A percentile compares a stretch with the other conserved stretches of the same genome.
Conservation (phyloP, 176 grass and related monocot species). For the Elymus sibiricus region DNA sequence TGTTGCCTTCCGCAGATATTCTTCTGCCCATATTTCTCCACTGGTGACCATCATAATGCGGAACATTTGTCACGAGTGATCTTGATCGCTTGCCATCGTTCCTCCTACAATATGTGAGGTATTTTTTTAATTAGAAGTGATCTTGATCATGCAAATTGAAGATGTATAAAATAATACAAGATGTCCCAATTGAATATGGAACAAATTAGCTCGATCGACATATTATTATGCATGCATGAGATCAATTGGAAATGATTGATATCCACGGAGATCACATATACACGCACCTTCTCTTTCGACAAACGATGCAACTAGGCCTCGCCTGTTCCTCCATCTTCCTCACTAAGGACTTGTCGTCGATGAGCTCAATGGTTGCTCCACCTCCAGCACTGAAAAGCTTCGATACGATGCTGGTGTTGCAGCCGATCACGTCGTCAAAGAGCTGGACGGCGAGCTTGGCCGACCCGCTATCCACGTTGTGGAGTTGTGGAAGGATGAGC, state of each 20-base stretch:
- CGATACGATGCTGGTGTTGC: not conserved
- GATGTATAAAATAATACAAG: not conserved
- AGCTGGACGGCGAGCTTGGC: not conserved
- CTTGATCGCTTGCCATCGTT: not conserved
- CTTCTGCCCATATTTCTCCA: conserved; percentile 62
- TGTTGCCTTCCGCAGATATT: conserved; percentile 27
- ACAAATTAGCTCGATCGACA: not conserved
- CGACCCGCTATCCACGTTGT: not conserved
- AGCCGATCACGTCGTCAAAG: not conserved
- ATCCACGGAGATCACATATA: not conserved
- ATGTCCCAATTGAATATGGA: not conserved
- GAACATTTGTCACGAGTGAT: conserved; percentile 9
- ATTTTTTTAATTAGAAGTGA: not conserved
- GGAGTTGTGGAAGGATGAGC: conserved; percentile 10
- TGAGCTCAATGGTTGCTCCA: not conserved
- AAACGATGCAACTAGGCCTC: not conserved
- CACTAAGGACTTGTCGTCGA: not conserved
- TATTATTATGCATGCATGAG: not conserved
- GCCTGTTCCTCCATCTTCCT: not conserved
- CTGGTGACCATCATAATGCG: conserved; percentile 35
- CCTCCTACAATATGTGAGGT: not conserved
- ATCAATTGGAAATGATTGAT: not conserved
- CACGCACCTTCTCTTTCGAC: not conserved
- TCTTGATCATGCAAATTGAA: not conserved
- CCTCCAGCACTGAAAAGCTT: not conserved